Percentiles rank a stretch among this genome's conserved stretches.
Evolutionary conservation across 148 eudicot genomes (phyloP).

Genomic region (Spergularia marina): DNA sequence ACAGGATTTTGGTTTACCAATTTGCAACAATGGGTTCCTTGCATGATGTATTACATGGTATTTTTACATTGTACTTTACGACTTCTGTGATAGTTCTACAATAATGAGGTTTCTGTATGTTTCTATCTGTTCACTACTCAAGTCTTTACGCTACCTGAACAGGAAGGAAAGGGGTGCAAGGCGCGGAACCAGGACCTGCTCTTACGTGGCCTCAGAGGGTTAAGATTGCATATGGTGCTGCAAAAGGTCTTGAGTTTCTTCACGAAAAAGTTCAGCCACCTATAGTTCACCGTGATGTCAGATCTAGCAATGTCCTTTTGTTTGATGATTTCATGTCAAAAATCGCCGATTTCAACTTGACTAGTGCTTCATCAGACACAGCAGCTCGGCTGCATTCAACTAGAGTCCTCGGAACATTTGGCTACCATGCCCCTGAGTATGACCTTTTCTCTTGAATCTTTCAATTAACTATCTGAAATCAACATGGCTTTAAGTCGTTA

Average conservation of each 20-base stretch:
- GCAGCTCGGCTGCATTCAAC: slow-evolving; percentile 78
- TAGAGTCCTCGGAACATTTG: slow-evolving; percentile 72
- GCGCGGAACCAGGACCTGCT: slow-evolving; percentile 65
- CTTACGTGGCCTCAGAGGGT: slow-evolving; percentile 66
- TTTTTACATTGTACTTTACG: neutral
- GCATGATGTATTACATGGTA: slow-evolving; percentile 80
- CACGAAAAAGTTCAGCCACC: slow-evolving; percentile 77
- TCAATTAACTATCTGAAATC: no score
- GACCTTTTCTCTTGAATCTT: neutral
- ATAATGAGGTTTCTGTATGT: neutral
- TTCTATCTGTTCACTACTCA: neutral
- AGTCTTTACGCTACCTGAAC: neutral
- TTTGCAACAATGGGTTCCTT: slow-evolving; percentile 74
- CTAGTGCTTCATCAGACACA: slow-evolving; percentile 59
- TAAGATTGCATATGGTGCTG: slow-evolving; percentile 63
- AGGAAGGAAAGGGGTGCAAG: slow-evolving; percentile 74
- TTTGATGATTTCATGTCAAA: slow-evolving; percentile 56
- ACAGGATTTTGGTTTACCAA: slow-evolving; percentile 65
- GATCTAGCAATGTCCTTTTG: slow-evolving; percentile 70
- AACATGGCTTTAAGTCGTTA: no score
- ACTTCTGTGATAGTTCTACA: neutral
- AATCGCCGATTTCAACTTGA: slow-evolving; percentile 62
- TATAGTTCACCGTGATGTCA: slow-evolving; percentile 62
- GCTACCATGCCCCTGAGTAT: slow-evolving; percentile 85
- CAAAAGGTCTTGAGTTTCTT: slow-evolving; percentile 61